These are phyloP conservation scores for Diplotaxis tenuifolia DNA, from an alignment of 345 rosid genomes.

Conservation along the genomic window DNA sequence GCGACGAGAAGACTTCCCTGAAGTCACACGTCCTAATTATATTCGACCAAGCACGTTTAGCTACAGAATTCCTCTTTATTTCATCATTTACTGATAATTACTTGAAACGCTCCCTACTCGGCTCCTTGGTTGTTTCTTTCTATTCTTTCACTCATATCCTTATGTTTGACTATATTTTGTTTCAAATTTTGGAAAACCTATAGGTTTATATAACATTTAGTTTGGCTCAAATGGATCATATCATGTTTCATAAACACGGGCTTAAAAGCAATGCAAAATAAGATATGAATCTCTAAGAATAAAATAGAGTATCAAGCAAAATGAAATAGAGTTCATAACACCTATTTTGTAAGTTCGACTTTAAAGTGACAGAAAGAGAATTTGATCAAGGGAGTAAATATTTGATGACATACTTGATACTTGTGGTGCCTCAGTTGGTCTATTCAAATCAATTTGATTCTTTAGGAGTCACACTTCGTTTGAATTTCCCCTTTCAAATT, in stretches of 20 bases:
- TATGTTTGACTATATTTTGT: no score
- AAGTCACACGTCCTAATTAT: no score
- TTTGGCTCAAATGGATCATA: background rate
- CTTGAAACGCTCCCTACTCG: background rate
- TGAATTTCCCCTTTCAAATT: slow-evolving; percentile 29
- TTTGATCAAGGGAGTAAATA: slow-evolving; percentile 30
- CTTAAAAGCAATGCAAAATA: background rate
- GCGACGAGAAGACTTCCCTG: no score
- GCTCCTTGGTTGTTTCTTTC: no score
- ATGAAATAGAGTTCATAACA: background rate
- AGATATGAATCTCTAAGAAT: background rate
- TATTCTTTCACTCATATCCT: no score
- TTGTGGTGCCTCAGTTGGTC: slow-evolving; percentile 33
- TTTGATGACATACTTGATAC: slow-evolving; percentile 25
- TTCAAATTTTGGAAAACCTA: background rate
- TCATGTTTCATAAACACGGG: background rate
- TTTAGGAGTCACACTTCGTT: slow-evolving; percentile 25
- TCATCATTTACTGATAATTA: background rate
- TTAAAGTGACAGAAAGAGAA: background rate
- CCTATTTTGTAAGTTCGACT: background rate
- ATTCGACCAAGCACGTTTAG: no score
- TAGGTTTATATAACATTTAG: background rate
- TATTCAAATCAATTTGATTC: slow-evolving; percentile 31
- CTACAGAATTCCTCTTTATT: background rate
- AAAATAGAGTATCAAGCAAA: background rate